Evolutionary conservation across 2,329 filamentous ascomycete genomes (phyloP).

Genomic region (Cercospora canescens): DNA sequence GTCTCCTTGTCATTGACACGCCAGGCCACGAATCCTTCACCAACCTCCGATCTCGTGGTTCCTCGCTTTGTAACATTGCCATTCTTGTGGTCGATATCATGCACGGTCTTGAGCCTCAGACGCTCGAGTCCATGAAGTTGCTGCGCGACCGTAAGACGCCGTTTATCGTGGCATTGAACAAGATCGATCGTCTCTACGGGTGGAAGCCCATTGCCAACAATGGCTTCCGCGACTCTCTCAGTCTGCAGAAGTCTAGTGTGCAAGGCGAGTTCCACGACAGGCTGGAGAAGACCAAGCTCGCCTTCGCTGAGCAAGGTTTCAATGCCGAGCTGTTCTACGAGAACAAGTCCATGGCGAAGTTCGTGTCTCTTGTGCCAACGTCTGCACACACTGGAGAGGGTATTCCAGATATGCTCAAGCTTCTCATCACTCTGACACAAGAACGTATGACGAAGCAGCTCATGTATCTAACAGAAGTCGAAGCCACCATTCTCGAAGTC

Average conservation of each 20-base stretch:
- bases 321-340: conserved; percentile 96
- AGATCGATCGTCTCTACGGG: conserved; percentile 98
- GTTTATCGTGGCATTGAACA: conserved; percentile 98
- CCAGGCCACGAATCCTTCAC: conserved; percentile 99
- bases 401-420: conserved; percentile 97
- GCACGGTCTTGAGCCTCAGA: conserved; percentile 98
- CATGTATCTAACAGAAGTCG: conserved; percentile 98
- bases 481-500: conserved; percentile 96
- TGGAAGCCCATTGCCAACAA: conserved; percentile 99
- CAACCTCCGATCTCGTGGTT: conserved; percentile 93
- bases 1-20: conserved; percentile 94
- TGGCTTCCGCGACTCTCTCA: conserved; percentile 90
- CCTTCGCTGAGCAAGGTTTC: conserved; percentile 95
- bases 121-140: conserved; percentile 93
- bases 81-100: conserved; percentile 99
- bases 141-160: conserved; percentile 92
- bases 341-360: conserved; percentile 95
- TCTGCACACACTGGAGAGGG: conserved; percentile 98
- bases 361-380: conserved; percentile 94
- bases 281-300: conserved; percentile 85
- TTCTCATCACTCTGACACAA: conserved; percentile 87
- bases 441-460: conserved; percentile 95
- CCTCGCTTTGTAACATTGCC: conserved; percentile 98
- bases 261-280: conserved; percentile 93
- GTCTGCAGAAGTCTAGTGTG: conserved; percentile 86